phyloP scores from a whole-genome alignment of 768 basidiomycete species.

The Nevesoporus exiguus region DNA sequence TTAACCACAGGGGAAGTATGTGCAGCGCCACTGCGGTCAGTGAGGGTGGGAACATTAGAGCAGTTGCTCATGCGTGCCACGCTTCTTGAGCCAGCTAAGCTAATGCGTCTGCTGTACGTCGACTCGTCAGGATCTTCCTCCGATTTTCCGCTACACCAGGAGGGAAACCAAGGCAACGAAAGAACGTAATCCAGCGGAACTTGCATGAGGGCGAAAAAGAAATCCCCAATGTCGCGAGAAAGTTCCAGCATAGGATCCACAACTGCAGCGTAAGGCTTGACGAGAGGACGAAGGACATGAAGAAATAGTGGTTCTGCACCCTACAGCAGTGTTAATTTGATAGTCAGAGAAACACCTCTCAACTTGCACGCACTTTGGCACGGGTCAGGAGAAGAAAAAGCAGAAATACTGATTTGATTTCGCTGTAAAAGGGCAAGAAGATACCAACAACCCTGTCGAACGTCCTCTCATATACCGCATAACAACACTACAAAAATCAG shows the following conservation, averaged over 20 bases:
- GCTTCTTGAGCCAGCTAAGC: slow-evolving; percentile 1
- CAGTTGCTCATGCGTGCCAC: slow-evolving; percentile 6
- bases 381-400: slow-evolving; percentile 76
- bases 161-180: slow-evolving; percentile 30
- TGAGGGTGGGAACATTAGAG: slow-evolving; percentile 12
- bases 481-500: slow-evolving; percentile 51
- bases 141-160: slow-evolving; percentile 15
- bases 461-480: slow-evolving; percentile 63
- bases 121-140: slow-evolving; percentile 8
- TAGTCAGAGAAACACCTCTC: not conserved
- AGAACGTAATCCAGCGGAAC: slow-evolving; percentile 39
- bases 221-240: slow-evolving; percentile 60
- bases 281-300: slow-evolving; percentile 72
- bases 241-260: slow-evolving; percentile 66
- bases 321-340: slow-evolving; percentile 37
- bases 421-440: slow-evolving; percentile 80
- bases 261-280: slow-evolving; percentile 69
- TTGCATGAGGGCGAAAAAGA: slow-evolving; percentile 43
- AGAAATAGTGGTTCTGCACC: slow-evolving; percentile 84
- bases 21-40: slow-evolving; percentile 3
- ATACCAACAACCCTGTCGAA: slow-evolving; percentile 63
- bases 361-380: slow-evolving; percentile 52
- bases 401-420: slow-evolving; percentile 70
- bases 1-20: slow-evolving; percentile 8
- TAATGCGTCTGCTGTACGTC: not conserved